Evolutionary conservation across 2,329 filamentous ascomycete genomes (phyloP).

Genomic region (Fusarium papillatum): DNA sequence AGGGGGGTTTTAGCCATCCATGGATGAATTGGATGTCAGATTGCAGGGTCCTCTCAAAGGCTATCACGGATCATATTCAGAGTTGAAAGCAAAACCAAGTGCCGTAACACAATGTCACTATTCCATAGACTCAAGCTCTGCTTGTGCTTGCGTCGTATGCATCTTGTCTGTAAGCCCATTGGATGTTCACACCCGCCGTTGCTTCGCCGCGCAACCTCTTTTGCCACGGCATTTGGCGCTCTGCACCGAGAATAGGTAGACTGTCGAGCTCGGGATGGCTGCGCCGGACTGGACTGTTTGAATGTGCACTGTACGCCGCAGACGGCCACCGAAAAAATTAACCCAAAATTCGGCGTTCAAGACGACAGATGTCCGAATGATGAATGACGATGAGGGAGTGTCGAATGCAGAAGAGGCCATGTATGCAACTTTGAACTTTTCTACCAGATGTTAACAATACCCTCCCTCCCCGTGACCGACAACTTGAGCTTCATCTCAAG

Average conservation of each 20-base stretch:
- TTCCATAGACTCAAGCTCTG: conserved; percentile 11
- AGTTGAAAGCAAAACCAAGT: conserved; percentile 5
- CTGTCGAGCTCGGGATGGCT: conserved; percentile 23
- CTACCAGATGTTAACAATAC: neutral
- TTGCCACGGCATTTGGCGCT: conserved; percentile 35
- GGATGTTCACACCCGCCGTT: conserved; percentile 13
- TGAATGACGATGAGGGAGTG: conserved; percentile 30
- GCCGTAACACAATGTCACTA: conserved; percentile 7
- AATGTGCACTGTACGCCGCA: conserved; percentile 28
- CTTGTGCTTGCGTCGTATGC: conserved; percentile 9
- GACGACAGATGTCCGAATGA: conserved; percentile 20
- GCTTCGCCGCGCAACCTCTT: conserved; percentile 28
- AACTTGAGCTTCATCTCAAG: conserved; percentile 24
- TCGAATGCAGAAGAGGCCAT: conserved; percentile 30
- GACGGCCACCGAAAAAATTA: conserved; percentile 10
- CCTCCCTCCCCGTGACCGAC: neutral
- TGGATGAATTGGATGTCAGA: conserved; percentile 26
- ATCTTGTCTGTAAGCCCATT: conserved; percentile 19
- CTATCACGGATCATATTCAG: conserved; percentile 16
- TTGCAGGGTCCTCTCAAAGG: conserved; percentile 24
- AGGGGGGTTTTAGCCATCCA: conserved; percentile 14
- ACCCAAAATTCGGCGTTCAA: conserved; percentile 25
- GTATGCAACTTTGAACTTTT: conserved; percentile 25
- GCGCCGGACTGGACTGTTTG: conserved; percentile 27
- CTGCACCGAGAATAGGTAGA: conserved; percentile 3